Conservation (phyloP, 495 filamentous ascomycete species). For the Penicillium paxilli region DNA sequence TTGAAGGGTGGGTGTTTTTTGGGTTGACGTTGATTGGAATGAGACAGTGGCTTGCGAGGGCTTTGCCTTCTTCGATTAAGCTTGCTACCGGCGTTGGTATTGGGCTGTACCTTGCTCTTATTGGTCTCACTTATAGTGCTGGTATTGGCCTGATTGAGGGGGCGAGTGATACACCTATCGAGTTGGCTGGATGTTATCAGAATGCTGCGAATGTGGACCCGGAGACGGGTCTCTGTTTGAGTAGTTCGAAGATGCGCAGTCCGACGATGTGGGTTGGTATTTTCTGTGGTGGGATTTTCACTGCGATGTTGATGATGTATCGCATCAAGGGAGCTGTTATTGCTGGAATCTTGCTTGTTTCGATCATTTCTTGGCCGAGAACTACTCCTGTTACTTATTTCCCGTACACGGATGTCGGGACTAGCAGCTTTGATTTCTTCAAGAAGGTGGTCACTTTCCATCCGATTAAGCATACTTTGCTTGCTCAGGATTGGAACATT, state of each 20-base stretch:
- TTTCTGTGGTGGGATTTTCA: conserved; percentile 77
- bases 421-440: conserved; percentile 76
- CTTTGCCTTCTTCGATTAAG: conserved; percentile 76
- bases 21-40: conserved; percentile 70
- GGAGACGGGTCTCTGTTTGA: conserved; percentile 50
- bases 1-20: conserved; percentile 75
- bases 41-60: conserved; percentile 79
- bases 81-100: conserved; percentile 82
- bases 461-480: conserved; percentile 63
- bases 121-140: conserved; percentile 75
- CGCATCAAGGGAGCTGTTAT: conserved; percentile 82
- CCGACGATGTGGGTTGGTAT: conserved; percentile 82
- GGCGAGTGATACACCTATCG: conserved; percentile 55
- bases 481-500: conserved; percentile 69
- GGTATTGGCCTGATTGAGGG: conserved; percentile 75
- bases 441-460: conserved; percentile 80
- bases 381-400: conserved; percentile 73
- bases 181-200: conserved; percentile 63
- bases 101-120: conserved; percentile 76
- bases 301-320: conserved; percentile 76
- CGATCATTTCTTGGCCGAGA: conserved; percentile 82
- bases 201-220: conserved; percentile 29
- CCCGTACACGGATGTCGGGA: conserved; percentile 64
- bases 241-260: conserved; percentile 66
- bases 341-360: conserved; percentile 74